phyloP scores from a whole-genome alignment of 345 rosid genomes.

The Brassica nigra region DNA sequence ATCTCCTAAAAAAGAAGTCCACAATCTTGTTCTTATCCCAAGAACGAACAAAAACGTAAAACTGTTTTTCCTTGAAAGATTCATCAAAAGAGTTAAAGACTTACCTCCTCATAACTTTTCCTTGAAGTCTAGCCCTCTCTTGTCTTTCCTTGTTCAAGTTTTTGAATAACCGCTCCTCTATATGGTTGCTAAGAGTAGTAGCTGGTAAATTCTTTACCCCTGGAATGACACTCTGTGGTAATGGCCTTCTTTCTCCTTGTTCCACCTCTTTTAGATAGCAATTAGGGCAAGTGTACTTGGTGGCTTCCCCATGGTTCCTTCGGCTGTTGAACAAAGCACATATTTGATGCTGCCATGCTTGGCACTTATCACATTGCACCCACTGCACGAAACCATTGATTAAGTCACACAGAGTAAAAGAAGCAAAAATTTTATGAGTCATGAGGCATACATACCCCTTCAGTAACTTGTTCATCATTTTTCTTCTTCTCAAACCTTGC shows the following conservation, averaged over 20 bases:
- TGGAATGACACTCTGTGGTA: slow-evolving; percentile 78
- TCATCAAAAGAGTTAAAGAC: slow-evolving; percentile 11
- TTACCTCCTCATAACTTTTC: slow-evolving; percentile 85
- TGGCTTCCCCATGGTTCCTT: slow-evolving; percentile 86
- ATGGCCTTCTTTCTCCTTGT: slow-evolving; percentile 79
- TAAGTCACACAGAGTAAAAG: background rate
- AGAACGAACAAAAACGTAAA: background rate
- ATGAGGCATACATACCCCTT: slow-evolving; percentile 59
- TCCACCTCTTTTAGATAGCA: slow-evolving; percentile 84
- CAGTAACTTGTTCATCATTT: slow-evolving; percentile 85
- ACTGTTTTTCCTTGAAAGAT: background rate
- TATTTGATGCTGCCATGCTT: slow-evolving; percentile 95
- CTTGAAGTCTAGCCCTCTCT: slow-evolving; percentile 74
- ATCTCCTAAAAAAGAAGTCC: background rate
- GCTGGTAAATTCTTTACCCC: slow-evolving; percentile 86
- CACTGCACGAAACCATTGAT: slow-evolving; percentile 58
- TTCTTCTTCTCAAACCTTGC: slow-evolving; percentile 85
- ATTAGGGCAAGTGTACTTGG: slow-evolving; percentile 88
- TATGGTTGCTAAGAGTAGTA: slow-evolving; percentile 82
- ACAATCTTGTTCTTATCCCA: background rate
- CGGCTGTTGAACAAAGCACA: slow-evolving; percentile 90
- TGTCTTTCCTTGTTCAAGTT: slow-evolving; percentile 70
- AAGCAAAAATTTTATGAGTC: background rate
- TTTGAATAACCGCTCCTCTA: slow-evolving; percentile 75
- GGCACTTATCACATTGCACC: slow-evolving; percentile 99